Conservation (phyloP, 192 early-diverging fungal species). For the Coemansia sp. region DNA sequence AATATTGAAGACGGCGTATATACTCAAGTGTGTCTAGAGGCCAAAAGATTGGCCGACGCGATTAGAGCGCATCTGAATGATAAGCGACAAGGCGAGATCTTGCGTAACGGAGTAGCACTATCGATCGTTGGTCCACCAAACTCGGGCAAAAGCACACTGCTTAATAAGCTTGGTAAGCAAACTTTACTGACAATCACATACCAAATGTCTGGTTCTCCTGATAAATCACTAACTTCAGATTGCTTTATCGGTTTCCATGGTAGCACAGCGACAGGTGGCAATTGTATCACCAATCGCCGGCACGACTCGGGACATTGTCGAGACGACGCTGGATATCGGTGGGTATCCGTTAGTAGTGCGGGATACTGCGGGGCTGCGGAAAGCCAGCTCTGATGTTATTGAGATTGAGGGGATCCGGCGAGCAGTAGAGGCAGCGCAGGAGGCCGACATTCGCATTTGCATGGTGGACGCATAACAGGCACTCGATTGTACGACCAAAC, state of each 20-base stretch:
- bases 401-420: slow-evolving; percentile 68
- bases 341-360: slow-evolving; percentile 74
- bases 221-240: not conserved
- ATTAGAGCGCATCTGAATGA: slow-evolving; percentile 59
- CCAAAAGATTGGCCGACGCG: slow-evolving; percentile 1
- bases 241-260: not conserved
- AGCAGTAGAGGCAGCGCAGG: slow-evolving; percentile 51
- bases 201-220: not conserved
- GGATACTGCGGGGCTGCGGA: slow-evolving; percentile 69
- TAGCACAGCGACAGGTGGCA: slow-evolving; percentile 67
- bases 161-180: slow-evolving; percentile 61
- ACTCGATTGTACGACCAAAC: too few relatives aligned
- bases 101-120: slow-evolving; percentile 67
- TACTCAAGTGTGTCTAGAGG: slow-evolving; percentile 7
- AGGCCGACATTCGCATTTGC: slow-evolving; percentile 67
- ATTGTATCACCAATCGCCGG: slow-evolving; percentile 74
- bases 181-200: too few relatives aligned
- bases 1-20: slow-evolving; percentile 69
- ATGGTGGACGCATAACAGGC: slow-evolving; percentile 47
- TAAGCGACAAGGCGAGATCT: slow-evolving; percentile 65
- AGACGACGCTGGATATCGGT: slow-evolving; percentile 67
- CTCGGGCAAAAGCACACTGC: slow-evolving; percentile 72
- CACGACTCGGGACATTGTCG: slow-evolving; percentile 74
- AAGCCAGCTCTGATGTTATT: slow-evolving; percentile 55
- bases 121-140: slow-evolving; percentile 75